Evolutionary conservation across 2,329 filamentous ascomycete species (phyloP).

Genomic region (Alternaria atra): DNA sequence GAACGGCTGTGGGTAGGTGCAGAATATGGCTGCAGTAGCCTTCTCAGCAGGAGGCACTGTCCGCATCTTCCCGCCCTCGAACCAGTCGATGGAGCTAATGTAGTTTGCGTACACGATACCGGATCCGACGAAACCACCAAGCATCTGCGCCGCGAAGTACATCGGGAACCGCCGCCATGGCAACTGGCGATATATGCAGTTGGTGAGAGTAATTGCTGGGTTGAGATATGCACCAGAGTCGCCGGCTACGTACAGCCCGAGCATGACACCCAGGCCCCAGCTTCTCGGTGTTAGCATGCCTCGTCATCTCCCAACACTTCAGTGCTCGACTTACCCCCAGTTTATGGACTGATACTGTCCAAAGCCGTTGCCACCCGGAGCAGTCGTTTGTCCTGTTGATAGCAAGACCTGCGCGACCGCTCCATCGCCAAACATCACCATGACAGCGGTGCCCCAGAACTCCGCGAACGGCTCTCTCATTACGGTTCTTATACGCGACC

Average conservation of each 20-base stretch:
- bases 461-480: slow-evolving; percentile 57
- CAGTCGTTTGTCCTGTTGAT: slow-evolving; percentile 47
- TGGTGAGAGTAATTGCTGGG: slow-evolving; percentile 73
- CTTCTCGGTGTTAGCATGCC: slow-evolving; percentile 25
- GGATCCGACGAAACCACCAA: slow-evolving; percentile 71
- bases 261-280: slow-evolving; percentile 52
- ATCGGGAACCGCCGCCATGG: slow-evolving; percentile 75
- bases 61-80: slow-evolving; percentile 68
- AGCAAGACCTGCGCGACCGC: slow-evolving; percentile 56
- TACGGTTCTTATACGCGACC: slow-evolving; percentile 49
- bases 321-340: slow-evolving; percentile 47
- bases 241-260: slow-evolving; percentile 69
- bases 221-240: slow-evolving; percentile 73
- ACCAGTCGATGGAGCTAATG: slow-evolving; percentile 67
- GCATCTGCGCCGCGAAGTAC: slow-evolving; percentile 71
- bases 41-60: slow-evolving; percentile 67
- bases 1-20: slow-evolving; percentile 74
- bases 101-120: slow-evolving; percentile 57
- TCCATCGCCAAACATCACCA: slow-evolving; percentile 57
- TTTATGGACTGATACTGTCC: slow-evolving; percentile 54
- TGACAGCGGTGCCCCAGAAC: slow-evolving; percentile 55
- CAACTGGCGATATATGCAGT: slow-evolving; percentile 73
- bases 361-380: slow-evolving; percentile 55
- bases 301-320: background rate
- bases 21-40: slow-evolving; percentile 75